Conservation (phyloP, 2,329 filamentous ascomycete genomes). For the Alternaria incomplexa region DNA sequence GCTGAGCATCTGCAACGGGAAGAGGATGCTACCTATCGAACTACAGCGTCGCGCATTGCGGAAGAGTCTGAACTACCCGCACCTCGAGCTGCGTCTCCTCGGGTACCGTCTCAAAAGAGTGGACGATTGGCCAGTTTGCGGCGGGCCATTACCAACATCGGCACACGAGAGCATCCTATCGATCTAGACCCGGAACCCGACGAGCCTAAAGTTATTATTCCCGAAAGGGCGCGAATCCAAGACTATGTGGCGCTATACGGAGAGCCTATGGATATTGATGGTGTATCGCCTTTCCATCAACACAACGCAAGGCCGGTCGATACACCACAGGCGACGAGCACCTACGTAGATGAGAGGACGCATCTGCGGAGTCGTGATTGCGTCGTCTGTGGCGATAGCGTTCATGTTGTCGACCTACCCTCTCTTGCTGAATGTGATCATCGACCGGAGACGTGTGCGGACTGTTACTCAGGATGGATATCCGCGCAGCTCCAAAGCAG, state of each 20-base stretch:
- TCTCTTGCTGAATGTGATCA: slow-evolving; percentile 43
- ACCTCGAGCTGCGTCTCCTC: background rate
- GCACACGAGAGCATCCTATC: slow-evolving; percentile 15
- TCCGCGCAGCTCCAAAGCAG: slow-evolving; percentile 45
- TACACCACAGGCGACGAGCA: slow-evolving; percentile 2
- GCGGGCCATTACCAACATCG: background rate
- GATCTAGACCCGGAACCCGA: slow-evolving; percentile 9
- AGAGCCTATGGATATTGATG: slow-evolving; percentile 5
- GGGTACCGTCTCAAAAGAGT: background rate
- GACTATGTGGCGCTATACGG: background rate
- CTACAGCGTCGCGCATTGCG: background rate
- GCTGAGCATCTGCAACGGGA: background rate
- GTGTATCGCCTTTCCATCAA: background rate
- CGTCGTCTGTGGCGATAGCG: slow-evolving; percentile 26
- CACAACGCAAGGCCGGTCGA: background rate
- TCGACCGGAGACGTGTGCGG: slow-evolving; percentile 39
- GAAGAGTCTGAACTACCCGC: background rate
- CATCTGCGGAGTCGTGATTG: slow-evolving; percentile 20
- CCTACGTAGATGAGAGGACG: background rate
- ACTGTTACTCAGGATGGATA: slow-evolving; percentile 50
- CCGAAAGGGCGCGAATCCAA: background rate
- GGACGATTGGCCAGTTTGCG: background rate
- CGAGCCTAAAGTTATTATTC: background rate
- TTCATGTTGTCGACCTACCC: slow-evolving; percentile 25
- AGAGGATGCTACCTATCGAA: background rate